Conservation (phyloP, 192 early-diverging fungal species). For the Funneliformis mosseae region DNA sequence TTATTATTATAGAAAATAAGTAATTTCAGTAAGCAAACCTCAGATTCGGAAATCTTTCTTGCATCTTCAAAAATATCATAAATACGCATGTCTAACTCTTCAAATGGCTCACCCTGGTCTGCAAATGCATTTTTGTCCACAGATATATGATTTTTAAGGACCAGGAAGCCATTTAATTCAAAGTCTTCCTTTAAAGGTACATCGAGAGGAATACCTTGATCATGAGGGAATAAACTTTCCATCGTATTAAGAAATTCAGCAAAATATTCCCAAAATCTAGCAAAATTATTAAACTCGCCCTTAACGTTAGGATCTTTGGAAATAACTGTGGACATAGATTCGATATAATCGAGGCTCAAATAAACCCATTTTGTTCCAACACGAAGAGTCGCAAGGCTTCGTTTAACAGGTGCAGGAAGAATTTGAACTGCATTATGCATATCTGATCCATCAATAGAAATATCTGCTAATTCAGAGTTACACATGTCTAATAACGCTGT, state of each 20-base stretch:
- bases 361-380: constrained; percentile 33
- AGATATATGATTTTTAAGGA: constrained; percentile 39
- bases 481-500: constrained; percentile 29
- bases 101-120: constrained; percentile 28
- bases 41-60: constrained; percentile 18
- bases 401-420: constrained; percentile 35
- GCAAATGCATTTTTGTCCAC: not conserved
- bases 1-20: not conserved
- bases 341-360: constrained; percentile 18
- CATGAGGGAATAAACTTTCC: constrained; percentile 27
- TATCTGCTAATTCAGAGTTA: constrained; percentile 22
- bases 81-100: constrained; percentile 34
- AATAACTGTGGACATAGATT: constrained; percentile 6
- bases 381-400: constrained; percentile 31
- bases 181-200: constrained; percentile 44
- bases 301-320: constrained; percentile 21
- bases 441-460: not conserved
- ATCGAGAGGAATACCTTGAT: constrained; percentile 28
- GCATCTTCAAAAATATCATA: constrained; percentile 31
- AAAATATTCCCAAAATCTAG: constrained; percentile 28
- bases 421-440: constrained; percentile 21
- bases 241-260: constrained; percentile 27
- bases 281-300: not conserved
- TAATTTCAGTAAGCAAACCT: not conserved
- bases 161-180: constrained; percentile 47